These are phyloP conservation scores for Plasmodium vivax DNA, from an alignment of 169 alveolate genomes.

Conservation along the genomic window DNA sequence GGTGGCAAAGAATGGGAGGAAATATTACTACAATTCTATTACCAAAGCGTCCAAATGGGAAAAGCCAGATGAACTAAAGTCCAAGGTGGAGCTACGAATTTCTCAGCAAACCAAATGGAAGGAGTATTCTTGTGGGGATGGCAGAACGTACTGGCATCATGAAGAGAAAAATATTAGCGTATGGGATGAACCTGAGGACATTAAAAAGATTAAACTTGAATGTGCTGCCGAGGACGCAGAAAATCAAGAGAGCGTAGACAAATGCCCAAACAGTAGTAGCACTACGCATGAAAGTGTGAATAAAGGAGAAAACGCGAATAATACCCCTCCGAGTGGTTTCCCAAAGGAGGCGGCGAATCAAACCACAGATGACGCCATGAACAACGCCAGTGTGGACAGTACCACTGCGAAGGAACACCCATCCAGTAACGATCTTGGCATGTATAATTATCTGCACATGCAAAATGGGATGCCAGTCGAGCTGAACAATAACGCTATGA, in stretches of 20 bases:
- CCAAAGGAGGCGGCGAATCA: not conserved
- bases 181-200: slow-evolving; percentile 83
- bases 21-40: slow-evolving; percentile 82
- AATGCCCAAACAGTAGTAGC: not conserved
- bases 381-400: not conserved
- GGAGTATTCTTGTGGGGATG: slow-evolving; percentile 72
- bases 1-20: slow-evolving; percentile 87
- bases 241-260: not conserved
- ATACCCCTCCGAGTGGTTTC: not conserved
- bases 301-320: slow-evolving; percentile 4
- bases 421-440: not conserved
- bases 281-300: not conserved
- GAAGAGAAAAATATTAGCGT: slow-evolving; percentile 68
- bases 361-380: not conserved
- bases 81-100: slow-evolving; percentile 72
- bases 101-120: slow-evolving; percentile 80
- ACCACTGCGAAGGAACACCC: not conserved
- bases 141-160: slow-evolving; percentile 69
- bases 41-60: slow-evolving; percentile 88
- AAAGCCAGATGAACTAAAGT: slow-evolving; percentile 85
- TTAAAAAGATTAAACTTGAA: slow-evolving; percentile 73
- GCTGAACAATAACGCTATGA: not conserved
- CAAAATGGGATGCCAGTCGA: not conserved
- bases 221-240: slow-evolving; percentile 45
- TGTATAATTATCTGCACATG: not conserved